Conservation (phyloP, 2,329 filamentous ascomycete genomes). For the Rhynchosporium secalis region DNA sequence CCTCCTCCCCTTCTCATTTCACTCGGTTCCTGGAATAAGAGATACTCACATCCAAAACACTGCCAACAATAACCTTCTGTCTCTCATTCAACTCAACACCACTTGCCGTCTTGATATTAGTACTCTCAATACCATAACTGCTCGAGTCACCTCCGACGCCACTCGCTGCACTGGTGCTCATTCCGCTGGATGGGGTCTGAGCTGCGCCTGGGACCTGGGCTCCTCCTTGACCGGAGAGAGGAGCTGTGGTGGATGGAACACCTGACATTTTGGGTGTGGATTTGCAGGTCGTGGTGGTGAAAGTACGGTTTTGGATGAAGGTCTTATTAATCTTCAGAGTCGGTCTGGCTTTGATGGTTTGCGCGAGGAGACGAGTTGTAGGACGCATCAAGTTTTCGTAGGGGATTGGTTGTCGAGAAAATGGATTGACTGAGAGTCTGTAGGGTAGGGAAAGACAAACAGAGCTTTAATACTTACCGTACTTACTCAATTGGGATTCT, state of each 20-base stretch:
- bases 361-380: not conserved
- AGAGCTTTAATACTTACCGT: not conserved
- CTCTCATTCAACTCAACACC: constrained; percentile 51
- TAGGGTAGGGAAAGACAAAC: not conserved
- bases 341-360: not conserved
- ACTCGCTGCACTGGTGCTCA: constrained; percentile 9
- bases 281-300: not conserved
- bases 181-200: constrained; percentile 18
- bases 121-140: constrained; percentile 50
- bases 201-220: not conserved
- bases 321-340: not conserved
- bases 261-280: not conserved
- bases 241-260: not conserved
- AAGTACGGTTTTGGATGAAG: not conserved
- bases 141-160: not conserved
- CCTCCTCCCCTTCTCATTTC: not conserved
- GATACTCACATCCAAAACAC: constrained; percentile 52
- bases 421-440: too few species aligned
- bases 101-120: constrained; percentile 51
- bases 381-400: not conserved
- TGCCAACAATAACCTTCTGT: constrained; percentile 57
- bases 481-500: not conserved
- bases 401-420: too few species aligned
- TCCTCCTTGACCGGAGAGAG: not conserved
- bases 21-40: not conserved